Evolutionary conservation across 352 stramenopile genomes (phyloP).

Genomic region (Pythium monospermum): DNA sequence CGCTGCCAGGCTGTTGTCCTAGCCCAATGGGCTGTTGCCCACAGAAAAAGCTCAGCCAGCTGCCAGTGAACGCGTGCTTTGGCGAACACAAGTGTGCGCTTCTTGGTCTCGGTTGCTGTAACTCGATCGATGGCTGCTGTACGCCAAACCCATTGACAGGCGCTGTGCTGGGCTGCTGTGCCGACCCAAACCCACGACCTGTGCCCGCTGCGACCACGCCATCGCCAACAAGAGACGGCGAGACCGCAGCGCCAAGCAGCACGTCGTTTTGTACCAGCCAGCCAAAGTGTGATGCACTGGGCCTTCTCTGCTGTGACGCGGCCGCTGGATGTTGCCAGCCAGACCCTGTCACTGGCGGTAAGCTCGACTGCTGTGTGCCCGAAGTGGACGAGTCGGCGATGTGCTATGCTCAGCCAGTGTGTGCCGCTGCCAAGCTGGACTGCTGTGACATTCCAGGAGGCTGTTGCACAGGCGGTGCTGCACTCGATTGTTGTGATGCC

Average conservation of each 20-base stretch:
- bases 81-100: slow-evolving; percentile 56
- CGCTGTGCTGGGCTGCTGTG: slow-evolving; percentile 56
- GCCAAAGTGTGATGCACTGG: slow-evolving; percentile 26
- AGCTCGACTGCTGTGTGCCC: slow-evolving; percentile 27
- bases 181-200: slow-evolving; percentile 32
- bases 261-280: slow-evolving; percentile 24
- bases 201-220: slow-evolving; percentile 1
- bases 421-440: slow-evolving; percentile 20
- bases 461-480: slow-evolving; percentile 23
- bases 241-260: slow-evolving; percentile 9
- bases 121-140: slow-evolving; percentile 67
- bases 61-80: slow-evolving; percentile 60
- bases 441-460: slow-evolving; percentile 26
- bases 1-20: slow-evolving; percentile 67
- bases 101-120: slow-evolving; percentile 58
- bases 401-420: slow-evolving; percentile 28
- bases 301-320: slow-evolving; percentile 32
- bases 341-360: slow-evolving; percentile 20
- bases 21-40: slow-evolving; percentile 61
- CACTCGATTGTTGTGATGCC: slow-evolving; percentile 27
- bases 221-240: neutral
- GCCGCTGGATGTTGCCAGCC: slow-evolving; percentile 32
- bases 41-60: slow-evolving; percentile 26
- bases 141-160: slow-evolving; percentile 42
- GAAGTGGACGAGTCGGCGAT: slow-evolving; percentile 4